phyloP scores from a whole-genome alignment of 2,329 filamentous ascomycete species.

The Claviceps arundinis region DNA sequence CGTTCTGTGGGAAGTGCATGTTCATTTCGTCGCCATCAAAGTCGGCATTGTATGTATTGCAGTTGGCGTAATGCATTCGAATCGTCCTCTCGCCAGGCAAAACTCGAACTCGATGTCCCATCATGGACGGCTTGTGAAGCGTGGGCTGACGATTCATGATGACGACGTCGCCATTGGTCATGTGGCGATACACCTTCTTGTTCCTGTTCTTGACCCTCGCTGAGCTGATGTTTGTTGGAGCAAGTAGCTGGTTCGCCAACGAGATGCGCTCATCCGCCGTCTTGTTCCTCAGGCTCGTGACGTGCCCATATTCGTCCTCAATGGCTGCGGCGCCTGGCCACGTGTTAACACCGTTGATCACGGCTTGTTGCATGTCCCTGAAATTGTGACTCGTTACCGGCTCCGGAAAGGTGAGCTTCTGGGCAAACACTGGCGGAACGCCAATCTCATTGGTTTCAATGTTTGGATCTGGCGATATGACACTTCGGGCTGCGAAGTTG shows the following conservation, averaged over 20 bases:
- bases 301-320: conserved; percentile 88
- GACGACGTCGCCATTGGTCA: conserved; percentile 93
- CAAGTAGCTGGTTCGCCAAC: conserved; percentile 83
- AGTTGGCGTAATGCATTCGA: conserved; percentile 99
- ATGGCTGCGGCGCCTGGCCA: conserved; percentile 93
- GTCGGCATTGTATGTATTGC: conserved; percentile 98
- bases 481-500: conserved; percentile 92
- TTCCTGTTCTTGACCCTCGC: conserved; percentile 83
- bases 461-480: conserved; percentile 96
- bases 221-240: conserved; percentile 58
- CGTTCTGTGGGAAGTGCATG: conserved; percentile 98
- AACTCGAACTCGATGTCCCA: conserved; percentile 90
- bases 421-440: conserved; percentile 94
- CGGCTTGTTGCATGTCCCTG: conserved; percentile 86
- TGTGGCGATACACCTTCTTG: conserved; percentile 93
- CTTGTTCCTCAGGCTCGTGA: conserved; percentile 78
- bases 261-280: conserved; percentile 77
- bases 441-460: conserved; percentile 99
- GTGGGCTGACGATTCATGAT: conserved; percentile 98
- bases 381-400: conserved; percentile 97
- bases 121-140: conserved; percentile 96
- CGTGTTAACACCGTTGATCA: conserved; percentile 84
- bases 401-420: conserved; percentile 90
- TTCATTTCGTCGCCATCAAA: conserved; percentile 99
- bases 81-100: conserved; percentile 92